These are phyloP conservation scores for Aspergillus fischeri DNA, from an alignment of 2,329 filamentous ascomycete species.

Conservation along the genomic window DNA sequence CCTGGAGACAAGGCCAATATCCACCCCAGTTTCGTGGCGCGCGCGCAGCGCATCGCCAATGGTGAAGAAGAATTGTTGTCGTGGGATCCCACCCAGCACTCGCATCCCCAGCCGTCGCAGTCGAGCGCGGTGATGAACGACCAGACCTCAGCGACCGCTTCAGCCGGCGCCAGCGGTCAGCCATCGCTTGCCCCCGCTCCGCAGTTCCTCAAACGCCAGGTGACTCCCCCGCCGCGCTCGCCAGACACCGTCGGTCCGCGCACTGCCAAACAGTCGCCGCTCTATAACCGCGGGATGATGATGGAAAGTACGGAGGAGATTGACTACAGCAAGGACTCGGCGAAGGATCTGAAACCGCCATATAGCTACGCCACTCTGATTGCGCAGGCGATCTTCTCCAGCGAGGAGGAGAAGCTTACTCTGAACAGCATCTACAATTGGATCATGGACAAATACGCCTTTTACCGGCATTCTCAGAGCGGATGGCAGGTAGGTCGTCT, in stretches of 20 bases:
- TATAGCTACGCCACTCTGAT: conserved; percentile 98
- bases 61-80: conserved; percentile 35
- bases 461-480: conserved; percentile 78
- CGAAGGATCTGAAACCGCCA: conserved; percentile 88
- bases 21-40: conserved; percentile 64
- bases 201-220: conserved; percentile 41
- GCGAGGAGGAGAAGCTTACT: conserved; percentile 81
- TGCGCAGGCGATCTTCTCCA: conserved; percentile 88
- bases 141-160: conserved; percentile 11
- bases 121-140: conserved; percentile 9
- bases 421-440: conserved; percentile 89
- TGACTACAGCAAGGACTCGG: conserved; percentile 68
- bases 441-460: conserved; percentile 87
- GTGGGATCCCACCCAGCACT: conserved; percentile 37
- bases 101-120: conserved; percentile 31
- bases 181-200: conserved; percentile 42
- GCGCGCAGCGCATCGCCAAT: conserved; percentile 51
- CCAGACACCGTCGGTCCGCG: conserved; percentile 38
- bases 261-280: conserved; percentile 43
- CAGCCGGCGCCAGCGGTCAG: conserved; percentile 24
- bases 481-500: conserved; percentile 77
- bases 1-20: conserved; percentile 70
- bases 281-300: conserved; percentile 50
- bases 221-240: conserved; percentile 38
- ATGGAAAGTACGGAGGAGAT: conserved; percentile 52